These are phyloP conservation scores for Thinopyrum elongatum DNA, from an alignment of 176 grass and related monocot genomes.

Conservation along the genomic window DNA sequence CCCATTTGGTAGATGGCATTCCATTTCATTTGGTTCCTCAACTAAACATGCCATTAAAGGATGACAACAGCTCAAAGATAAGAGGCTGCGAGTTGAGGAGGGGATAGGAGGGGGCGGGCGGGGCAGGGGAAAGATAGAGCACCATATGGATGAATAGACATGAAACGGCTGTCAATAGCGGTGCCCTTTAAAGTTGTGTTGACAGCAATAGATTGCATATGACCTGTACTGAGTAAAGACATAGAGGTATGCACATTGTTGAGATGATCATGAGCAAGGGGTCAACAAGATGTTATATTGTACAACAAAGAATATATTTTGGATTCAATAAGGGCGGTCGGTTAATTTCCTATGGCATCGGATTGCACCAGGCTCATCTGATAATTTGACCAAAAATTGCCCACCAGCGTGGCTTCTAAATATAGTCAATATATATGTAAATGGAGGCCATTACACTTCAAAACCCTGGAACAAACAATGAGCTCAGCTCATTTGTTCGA, in stretches of 20 bases:
- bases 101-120: too few species aligned
- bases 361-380: conserved; percentile 18
- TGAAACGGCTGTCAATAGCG: too few species aligned
- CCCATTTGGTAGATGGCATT: too few species aligned
- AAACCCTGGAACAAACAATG: not conserved
- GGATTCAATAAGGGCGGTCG: conserved; percentile 15
- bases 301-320: conserved; percentile 50
- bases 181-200: not conserved
- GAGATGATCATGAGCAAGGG: not conserved
- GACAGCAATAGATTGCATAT: not conserved
- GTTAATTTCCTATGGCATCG: conserved; percentile 18
- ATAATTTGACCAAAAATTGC: conserved; percentile 32
- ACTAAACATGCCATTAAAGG: too few species aligned
- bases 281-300: not conserved
- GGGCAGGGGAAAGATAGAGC: not conserved
- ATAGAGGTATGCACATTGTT: not conserved
- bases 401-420: conserved; percentile 30
- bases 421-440: not conserved
- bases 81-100: too few species aligned
- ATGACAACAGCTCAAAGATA: too few species aligned
- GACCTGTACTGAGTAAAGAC: too few species aligned
- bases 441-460: conserved; percentile 3
- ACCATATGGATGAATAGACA: not conserved
- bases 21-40: too few species aligned
- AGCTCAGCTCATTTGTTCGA: conserved; percentile 65